Conservation (phyloP, 2,329 filamentous ascomycete species). For the Penicillium verrucosum region DNA sequence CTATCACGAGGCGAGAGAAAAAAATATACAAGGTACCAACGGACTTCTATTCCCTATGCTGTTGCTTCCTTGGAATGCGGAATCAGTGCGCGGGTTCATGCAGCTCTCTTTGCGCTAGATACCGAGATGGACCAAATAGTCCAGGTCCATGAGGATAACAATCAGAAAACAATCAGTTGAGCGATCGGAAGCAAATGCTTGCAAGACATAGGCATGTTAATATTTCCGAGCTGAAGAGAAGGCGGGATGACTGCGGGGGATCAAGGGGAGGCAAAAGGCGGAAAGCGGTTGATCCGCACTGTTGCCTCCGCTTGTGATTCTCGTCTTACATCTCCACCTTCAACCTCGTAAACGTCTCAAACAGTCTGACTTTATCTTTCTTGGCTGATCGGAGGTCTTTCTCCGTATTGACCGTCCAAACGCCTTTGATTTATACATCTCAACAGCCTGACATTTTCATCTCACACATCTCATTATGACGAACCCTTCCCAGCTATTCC, state of each 20-base stretch:
- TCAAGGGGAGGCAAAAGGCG: conserved; percentile 16
- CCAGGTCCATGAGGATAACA: conserved; percentile 23
- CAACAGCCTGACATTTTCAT: conserved; percentile 1
- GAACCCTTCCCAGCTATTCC: conserved; percentile 72
- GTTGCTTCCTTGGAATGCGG: conserved; percentile 7
- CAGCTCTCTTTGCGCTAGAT: conserved; percentile 16
- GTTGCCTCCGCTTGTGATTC: conserved; percentile 13
- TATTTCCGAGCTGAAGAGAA: conserved; percentile 6
- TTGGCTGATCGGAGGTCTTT: conserved; percentile 8
- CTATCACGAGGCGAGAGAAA: not conserved
- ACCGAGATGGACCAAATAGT: conserved; percentile 17
- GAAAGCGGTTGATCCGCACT: conserved; percentile 24
- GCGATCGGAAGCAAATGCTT: not conserved
- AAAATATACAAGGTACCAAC: not conserved
- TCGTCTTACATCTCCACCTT: conserved; percentile 13
- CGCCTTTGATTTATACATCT: not conserved
- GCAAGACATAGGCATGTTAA: not conserved
- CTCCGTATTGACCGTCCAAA: conserved; percentile 1
- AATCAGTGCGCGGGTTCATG: conserved; percentile 13
- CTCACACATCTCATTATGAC: conserved; percentile 39
- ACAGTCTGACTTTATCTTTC: not conserved
- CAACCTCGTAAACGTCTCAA: not conserved
- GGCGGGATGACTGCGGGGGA: conserved; percentile 15
- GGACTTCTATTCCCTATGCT: not conserved
- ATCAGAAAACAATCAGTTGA: conserved; percentile 8